These are phyloP conservation scores for Coemansia sp. DNA, from an alignment of 192 early-diverging fungal genomes.

Conservation along the genomic window DNA sequence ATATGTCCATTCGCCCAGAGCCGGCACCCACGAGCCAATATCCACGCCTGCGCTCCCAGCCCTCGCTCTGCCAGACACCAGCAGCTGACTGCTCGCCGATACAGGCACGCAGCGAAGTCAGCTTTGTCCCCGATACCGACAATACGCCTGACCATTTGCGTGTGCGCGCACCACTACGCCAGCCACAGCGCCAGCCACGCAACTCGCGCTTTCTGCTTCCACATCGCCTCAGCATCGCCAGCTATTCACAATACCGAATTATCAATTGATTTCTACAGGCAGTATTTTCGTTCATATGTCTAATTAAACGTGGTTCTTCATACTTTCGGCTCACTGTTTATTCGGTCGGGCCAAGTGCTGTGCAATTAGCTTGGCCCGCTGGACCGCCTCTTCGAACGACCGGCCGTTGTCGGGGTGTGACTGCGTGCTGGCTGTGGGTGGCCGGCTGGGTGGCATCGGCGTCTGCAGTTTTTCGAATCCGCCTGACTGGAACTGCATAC, in stretches of 20 bases:
- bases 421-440: background rate
- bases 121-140: slow-evolving; percentile 26
- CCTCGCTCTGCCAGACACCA: slow-evolving; percentile 17
- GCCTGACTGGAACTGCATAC: slow-evolving; percentile 27
- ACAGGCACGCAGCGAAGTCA: slow-evolving; percentile 2
- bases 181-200: slow-evolving; percentile 1
- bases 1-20: too few species aligned
- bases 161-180: background rate
- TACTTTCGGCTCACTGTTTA: too few species aligned
- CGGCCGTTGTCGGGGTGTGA: slow-evolving; percentile 12
- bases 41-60: slow-evolving; percentile 46
- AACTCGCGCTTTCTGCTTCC: slow-evolving; percentile 33
- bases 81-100: slow-evolving; percentile 1
- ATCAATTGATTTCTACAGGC: background rate
- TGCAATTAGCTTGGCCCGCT: slow-evolving; percentile 40
- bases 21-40: slow-evolving; percentile 9
- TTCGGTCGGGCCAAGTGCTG: slow-evolving; percentile 28
- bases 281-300: too few species aligned
- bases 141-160: slow-evolving; percentile 4
- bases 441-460: background rate
- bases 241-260: slow-evolving; percentile 6
- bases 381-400: slow-evolving; percentile 34
- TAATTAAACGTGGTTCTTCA: too few species aligned
- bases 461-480: slow-evolving; percentile 2
- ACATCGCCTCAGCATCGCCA: slow-evolving; percentile 9